phyloP scores from a whole-genome alignment of 2,329 filamentous ascomycete genomes.

The Ciborinia camelliae region DNA sequence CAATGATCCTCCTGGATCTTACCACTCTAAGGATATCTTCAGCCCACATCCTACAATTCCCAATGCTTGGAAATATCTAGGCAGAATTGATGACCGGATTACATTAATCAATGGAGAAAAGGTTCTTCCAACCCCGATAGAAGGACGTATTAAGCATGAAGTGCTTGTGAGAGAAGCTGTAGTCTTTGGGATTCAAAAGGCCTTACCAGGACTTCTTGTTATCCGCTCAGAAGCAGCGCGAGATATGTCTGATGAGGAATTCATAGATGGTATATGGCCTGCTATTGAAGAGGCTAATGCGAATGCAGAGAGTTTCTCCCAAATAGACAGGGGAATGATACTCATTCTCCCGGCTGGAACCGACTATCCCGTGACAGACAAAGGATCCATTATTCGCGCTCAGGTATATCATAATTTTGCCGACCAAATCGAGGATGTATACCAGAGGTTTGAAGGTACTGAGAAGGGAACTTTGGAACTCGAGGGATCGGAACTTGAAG shows the following conservation, averaged over 20 bases:
- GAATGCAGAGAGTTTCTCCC: constrained; percentile 48
- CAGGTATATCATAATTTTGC: constrained; percentile 46
- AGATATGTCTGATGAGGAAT: constrained; percentile 42
- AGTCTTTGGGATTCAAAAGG: no score
- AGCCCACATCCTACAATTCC: no score
- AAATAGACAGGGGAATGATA: constrained; percentile 52
- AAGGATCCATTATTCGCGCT: constrained; percentile 51
- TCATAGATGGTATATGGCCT: constrained; percentile 48
- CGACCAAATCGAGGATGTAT: constrained; percentile 42
- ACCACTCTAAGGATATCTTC: no score
- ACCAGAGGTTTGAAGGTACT: constrained; percentile 34
- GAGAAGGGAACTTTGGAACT: constrained; percentile 24
- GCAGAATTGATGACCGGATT: no score
- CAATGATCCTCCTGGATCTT: no score
- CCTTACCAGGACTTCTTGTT: constrained; percentile 51
- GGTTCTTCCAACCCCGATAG: no score
- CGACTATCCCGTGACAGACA: constrained; percentile 50
- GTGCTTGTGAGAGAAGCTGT: no score
- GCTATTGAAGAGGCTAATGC: constrained; percentile 50
- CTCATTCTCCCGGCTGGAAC: constrained; percentile 44
- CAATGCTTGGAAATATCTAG: no score
- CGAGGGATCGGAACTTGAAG: constrained; percentile 35
- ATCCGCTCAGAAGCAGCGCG: constrained; percentile 46
- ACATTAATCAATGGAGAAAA: no score
- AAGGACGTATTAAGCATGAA: constrained; percentile 51